Conservation (phyloP, 1,284 basidiomycete genomes). For the Meira miltonrushii region DNA sequence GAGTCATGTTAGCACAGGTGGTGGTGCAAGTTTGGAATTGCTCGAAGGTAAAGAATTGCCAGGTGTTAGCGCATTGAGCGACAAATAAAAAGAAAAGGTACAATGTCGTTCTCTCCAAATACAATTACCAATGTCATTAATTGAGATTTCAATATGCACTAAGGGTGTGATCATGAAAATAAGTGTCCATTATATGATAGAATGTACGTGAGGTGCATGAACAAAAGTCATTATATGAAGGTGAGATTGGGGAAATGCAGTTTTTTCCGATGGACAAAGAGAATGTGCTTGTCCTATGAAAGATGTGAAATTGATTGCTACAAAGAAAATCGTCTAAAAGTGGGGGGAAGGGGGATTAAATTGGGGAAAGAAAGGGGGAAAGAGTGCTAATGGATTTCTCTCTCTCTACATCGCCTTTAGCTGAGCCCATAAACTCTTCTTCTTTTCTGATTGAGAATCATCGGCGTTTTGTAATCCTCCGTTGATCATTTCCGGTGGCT, state of each 20-base stretch:
- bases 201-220: conserved; percentile 1
- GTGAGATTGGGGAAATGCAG: background rate
- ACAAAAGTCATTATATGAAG: background rate
- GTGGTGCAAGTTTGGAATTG: conserved; percentile 89
- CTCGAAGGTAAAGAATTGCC: conserved; percentile 79
- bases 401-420: background rate
- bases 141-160: background rate
- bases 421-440: conserved; percentile 5
- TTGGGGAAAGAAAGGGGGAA: no score
- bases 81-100: conserved; percentile 18
- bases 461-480: no score
- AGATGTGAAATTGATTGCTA: background rate
- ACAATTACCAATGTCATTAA: background rate
- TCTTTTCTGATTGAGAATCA: background rate
- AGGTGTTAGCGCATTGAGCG: conserved; percentile 36
- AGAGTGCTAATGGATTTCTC: no score
- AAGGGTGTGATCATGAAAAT: background rate
- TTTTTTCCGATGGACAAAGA: background rate
- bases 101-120: background rate
- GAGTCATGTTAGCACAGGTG: conserved; percentile 94
- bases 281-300: background rate
- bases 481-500: background rate
- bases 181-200: background rate
- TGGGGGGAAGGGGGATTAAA: no score
- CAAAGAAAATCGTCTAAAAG: no score